Percentiles rank a stretch among this genome's conserved stretches.
These are phyloP conservation scores for Cymbopogon flexuosus DNA, from an alignment of 202 grass and related monocot genomes.

Conservation along the genomic window DNA sequence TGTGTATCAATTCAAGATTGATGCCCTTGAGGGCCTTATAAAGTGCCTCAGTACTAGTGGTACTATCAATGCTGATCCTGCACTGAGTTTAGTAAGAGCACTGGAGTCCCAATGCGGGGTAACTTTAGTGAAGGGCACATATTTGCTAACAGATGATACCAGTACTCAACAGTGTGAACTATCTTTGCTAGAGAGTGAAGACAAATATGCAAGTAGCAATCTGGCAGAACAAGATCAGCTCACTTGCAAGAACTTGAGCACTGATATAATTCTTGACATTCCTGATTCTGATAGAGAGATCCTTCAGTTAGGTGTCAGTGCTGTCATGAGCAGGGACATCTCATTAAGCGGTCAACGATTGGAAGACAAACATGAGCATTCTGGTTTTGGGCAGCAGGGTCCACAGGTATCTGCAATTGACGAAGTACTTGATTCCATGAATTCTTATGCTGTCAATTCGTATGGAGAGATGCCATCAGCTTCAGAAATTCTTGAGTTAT, in stretches of 20 bases:
- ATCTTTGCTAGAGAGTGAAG: not conserved
- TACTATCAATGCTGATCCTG: slow-evolving; percentile 44
- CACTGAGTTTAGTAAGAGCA: slow-evolving; percentile 52
- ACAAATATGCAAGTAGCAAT: not conserved
- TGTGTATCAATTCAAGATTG: slow-evolving; percentile 33
- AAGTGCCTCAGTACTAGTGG: slow-evolving; percentile 40
- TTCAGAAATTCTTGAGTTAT: slow-evolving; percentile 65
- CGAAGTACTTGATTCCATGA: slow-evolving; percentile 54
- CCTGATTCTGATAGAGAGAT: slow-evolving; percentile 12
- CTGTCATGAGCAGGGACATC: slow-evolving; percentile 18
- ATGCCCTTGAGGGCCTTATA: slow-evolving; percentile 39
- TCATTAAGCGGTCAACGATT: not conserved
- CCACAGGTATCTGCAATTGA: slow-evolving; percentile 47
- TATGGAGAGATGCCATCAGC: slow-evolving; percentile 53
- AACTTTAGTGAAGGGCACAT: slow-evolving; percentile 23
- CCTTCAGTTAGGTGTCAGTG: not conserved
- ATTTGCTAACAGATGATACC: slow-evolving; percentile 8
- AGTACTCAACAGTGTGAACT: slow-evolving; percentile 11
- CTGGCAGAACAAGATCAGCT: slow-evolving; percentile 20
- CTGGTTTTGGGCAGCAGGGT: slow-evolving; percentile 8
- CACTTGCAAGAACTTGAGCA: slow-evolving; percentile 5
- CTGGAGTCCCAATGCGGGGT: slow-evolving; percentile 35
- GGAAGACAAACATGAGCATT: slow-evolving; percentile 21
- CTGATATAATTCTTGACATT: not conserved
- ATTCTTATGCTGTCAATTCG: slow-evolving; percentile 34